These are phyloP conservation scores for Stentor coeruleus DNA, from an alignment of 73 alveolate genomes.

Conservation along the genomic window DNA sequence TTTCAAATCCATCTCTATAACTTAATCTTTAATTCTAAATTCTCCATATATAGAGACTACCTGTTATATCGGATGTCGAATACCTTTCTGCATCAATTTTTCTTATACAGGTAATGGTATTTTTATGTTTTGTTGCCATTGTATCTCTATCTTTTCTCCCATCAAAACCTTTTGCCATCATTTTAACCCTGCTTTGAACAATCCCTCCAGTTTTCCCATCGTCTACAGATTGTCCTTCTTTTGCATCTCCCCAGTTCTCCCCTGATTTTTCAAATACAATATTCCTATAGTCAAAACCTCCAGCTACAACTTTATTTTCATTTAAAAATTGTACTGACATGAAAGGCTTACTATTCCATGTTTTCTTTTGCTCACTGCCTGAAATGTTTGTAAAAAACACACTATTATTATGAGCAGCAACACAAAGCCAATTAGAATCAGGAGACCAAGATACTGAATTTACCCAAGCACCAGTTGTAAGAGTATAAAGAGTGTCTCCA, in stretches of 20 bases:
- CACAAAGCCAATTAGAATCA: conserved; percentile 32
- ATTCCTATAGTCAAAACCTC: conserved; percentile 55
- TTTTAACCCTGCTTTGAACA: conserved; percentile 10
- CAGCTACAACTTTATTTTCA: conserved; percentile 44
- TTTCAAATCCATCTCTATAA: too few relatives aligned
- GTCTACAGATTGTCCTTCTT: neutral
- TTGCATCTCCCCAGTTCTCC: conserved; percentile 35
- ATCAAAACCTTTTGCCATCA: neutral
- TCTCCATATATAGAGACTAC: neutral
- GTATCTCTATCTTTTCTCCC: conserved; percentile 8
- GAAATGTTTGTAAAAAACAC: conserved; percentile 47
- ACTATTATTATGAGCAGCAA: conserved; percentile 52
- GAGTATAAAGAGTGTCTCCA: conserved; percentile 42
- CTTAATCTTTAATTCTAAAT: neutral
- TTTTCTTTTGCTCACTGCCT: conserved; percentile 37
- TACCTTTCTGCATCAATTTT: neutral
- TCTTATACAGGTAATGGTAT: neutral
- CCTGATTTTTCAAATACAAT: conserved; percentile 38
- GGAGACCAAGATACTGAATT: conserved; percentile 47
- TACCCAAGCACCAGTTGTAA: conserved; percentile 48
- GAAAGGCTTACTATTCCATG: conserved; percentile 55
- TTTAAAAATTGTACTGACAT: conserved; percentile 31
- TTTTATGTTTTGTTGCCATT: neutral
- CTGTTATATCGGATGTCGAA: neutral
- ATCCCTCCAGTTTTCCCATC: neutral